These are phyloP conservation scores for Pyropia yezoensis DNA, from an alignment of 23 red algal species.

Conservation along the genomic window DNA sequence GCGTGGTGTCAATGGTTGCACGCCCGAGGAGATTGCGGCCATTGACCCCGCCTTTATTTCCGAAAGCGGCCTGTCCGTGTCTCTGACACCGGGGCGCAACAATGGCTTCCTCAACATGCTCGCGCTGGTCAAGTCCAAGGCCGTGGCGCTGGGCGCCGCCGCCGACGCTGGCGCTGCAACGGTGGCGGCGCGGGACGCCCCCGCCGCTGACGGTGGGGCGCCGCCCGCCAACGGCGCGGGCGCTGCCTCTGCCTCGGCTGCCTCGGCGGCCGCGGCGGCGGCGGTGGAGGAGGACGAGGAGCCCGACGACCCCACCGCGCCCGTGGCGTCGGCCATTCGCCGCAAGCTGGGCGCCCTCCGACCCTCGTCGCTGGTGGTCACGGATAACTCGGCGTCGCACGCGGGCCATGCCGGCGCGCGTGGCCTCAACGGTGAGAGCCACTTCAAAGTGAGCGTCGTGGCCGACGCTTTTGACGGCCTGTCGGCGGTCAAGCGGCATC, in stretches of 20 bases:
- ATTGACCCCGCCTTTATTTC: constrained; percentile 71
- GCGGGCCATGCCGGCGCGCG: constrained; percentile 66
- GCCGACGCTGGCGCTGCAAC: not conserved
- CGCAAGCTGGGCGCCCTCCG: constrained; percentile 47
- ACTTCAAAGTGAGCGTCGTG: constrained; percentile 72
- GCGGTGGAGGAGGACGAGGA: not conserved
- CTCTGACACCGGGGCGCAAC: constrained; percentile 89
- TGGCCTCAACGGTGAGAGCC: constrained; percentile 61
- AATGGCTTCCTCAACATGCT: constrained; percentile 99
- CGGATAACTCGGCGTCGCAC: constrained; percentile 69
- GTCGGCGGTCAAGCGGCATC: constrained; percentile 76
- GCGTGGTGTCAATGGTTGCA: constrained; percentile 65
- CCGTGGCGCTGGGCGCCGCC: constrained; percentile 1
- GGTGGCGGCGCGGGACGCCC: not conserved
- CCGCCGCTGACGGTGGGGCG: constrained; percentile 1
- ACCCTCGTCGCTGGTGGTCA: constrained; percentile 34
- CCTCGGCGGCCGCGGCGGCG: constrained; percentile 3
- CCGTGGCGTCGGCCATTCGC: constrained; percentile 56
- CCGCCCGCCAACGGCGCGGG: not conserved
- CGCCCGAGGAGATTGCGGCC: constrained; percentile 34
- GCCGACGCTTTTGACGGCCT: constrained; percentile 71
- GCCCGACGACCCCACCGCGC: constrained; percentile 12
- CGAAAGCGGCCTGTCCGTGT: constrained; percentile 51
- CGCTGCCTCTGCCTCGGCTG: constrained; percentile 15
- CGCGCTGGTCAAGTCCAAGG: constrained; percentile 76